Base-by-base conservation (phyloP, 163 green algal species). In the Chloromonas sp. region DNA sequence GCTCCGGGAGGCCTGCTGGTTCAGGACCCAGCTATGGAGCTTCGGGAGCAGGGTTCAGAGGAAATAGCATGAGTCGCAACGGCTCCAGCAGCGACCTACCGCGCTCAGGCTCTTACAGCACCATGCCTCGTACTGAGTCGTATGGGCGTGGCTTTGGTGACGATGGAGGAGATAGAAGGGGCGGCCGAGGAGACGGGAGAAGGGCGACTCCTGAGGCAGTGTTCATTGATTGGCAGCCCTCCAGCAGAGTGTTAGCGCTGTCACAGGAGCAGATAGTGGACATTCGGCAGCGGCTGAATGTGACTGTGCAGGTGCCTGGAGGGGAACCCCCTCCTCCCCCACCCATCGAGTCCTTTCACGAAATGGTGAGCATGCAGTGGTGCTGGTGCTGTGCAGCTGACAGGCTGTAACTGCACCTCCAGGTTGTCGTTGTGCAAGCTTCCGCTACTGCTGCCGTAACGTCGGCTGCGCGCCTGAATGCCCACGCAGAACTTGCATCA, bases 281-380 rank as follows among this genome's bases (percentile, higher is more conserved):
- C 58, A 95, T 97, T 81, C 87, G 92, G 70, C 87, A 92, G 85
- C 90, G 95, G 2, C 85, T 98, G 59, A 97, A 95, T 86, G 91
- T 98, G 0, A 90, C 85, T 1, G 92, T 96, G 14, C 87, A 95
- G 36, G 85, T 92, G 1, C 60, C 57, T 3, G 80, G 90, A 2
- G 92, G 90, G 58, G 85, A 93, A 81, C 83, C 91, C 0, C 61
- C 60, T 8, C 82, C 87, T 1, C 60, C 85, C 1, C 78, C 89
- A 0, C 92, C 95, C 5, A 93, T 98, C 60, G 95, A 98, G 86
- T 93, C 90, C 0, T 98, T 98, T 85, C 88, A 94, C 57, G 95
- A 98, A 80, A 98, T 98, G 94, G 93, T 96, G 87, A 36, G 36
- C 36, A 36, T 36, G 36, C 36, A 36, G 36, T 36, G 36, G 36